Conservation (phyloP, 169 alveolate species). For the Babesia divergens region DNA sequence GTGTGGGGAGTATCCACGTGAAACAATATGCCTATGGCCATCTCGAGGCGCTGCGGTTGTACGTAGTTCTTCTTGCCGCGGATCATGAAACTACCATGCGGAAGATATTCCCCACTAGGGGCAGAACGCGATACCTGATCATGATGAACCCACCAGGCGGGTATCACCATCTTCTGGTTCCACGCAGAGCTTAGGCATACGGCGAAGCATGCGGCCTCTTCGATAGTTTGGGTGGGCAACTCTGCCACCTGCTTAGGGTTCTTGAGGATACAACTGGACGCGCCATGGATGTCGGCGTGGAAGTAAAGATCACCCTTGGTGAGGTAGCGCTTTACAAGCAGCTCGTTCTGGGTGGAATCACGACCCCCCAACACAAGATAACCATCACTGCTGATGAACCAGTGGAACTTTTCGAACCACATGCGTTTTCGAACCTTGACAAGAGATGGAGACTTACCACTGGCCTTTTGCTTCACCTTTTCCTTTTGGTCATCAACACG, state of each 20-base stretch:
- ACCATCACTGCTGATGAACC: constrained; percentile 93
- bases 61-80: constrained; percentile 93
- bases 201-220: constrained; percentile 78
- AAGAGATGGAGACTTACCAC: constrained; percentile 32
- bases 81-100: constrained; percentile 92
- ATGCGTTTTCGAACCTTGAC: constrained; percentile 82
- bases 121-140: constrained; percentile 95
- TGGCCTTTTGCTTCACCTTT: constrained; percentile 69
- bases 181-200: constrained; percentile 92
- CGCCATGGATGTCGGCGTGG: constrained; percentile 97
- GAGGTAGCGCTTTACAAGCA: constrained; percentile 89
- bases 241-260: constrained; percentile 78
- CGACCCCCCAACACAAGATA: constrained; percentile 79
- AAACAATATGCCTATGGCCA: constrained; percentile 88
- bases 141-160: constrained; percentile 96
- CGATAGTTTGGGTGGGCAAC: constrained; percentile 73
- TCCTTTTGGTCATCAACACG: constrained; percentile 86
- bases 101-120: constrained; percentile 90
- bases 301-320: constrained; percentile 89
- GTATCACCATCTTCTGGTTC: constrained; percentile 86
- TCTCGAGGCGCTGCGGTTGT: constrained; percentile 88
- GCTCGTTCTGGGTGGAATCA: constrained; percentile 93
- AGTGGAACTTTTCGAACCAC: constrained; percentile 97
- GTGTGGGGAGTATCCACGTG: constrained; percentile 29
- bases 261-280: constrained; percentile 93